A percentile compares a stretch with the other conserved stretches of the same genome.
Conservation (phyloP, 805 yeast species). For the Teunomyces pallodes region DNA sequence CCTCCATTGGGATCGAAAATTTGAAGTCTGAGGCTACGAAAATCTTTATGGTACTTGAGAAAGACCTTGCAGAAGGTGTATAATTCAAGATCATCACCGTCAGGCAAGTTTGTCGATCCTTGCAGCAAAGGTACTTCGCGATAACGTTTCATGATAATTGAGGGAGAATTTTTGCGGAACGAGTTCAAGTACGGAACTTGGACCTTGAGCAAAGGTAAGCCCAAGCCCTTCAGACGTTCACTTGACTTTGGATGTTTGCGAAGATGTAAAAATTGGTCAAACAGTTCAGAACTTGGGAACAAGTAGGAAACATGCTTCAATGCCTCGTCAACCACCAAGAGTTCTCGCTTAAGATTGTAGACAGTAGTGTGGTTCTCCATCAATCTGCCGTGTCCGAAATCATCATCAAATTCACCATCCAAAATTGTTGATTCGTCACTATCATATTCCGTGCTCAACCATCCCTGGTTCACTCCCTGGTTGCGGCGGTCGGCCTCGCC, state of each 20-base stretch:
- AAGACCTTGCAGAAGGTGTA: constrained; percentile 33
- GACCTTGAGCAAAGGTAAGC: constrained; percentile 37
- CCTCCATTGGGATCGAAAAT: constrained; percentile 20
- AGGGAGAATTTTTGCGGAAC: constrained; percentile 35
- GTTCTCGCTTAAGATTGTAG: constrained; percentile 27
- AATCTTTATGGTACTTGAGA: constrained; percentile 23
- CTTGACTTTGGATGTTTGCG: constrained; percentile 20
- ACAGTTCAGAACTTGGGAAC: constrained; percentile 31
- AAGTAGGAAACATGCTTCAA: constrained; percentile 27
- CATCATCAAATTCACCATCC: constrained; percentile 10
- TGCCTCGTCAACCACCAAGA: constrained; percentile 32
- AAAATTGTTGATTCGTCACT: constrained; percentile 16
- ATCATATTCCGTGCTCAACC: background rate
- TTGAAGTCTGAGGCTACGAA: constrained; percentile 27
- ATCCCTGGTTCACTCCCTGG: too few relatives aligned
- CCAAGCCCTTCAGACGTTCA: constrained; percentile 30
- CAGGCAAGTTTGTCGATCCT: constrained; percentile 8
- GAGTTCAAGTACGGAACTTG: constrained; percentile 35
- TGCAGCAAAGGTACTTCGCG: constrained; percentile 29
- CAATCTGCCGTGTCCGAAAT: constrained; percentile 6
- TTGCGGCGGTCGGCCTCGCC: background rate
- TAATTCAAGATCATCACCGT: constrained; percentile 29
- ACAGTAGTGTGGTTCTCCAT: constrained; percentile 18
- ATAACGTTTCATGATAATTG: constrained; percentile 29
- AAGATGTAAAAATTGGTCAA: constrained; percentile 25